Conservation (phyloP, 108 stramenopile genomes). For the Skeletonema tropicum region DNA sequence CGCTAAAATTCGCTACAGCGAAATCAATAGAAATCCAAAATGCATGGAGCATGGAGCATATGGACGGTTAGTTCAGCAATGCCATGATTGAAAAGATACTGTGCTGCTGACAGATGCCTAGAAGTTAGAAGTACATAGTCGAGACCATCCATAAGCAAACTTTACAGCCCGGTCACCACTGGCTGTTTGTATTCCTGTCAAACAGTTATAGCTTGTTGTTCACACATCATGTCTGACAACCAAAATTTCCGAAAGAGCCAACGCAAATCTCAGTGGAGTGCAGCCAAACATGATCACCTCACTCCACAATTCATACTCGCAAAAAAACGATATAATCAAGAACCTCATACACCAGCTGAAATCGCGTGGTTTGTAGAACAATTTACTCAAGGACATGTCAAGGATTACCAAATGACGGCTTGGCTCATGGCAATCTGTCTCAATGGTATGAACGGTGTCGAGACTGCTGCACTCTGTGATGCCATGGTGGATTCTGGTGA, state of each 20-base stretch:
- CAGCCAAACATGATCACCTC: not conserved
- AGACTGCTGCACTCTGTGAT: constrained; percentile 73
- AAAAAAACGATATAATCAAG: constrained; percentile 45
- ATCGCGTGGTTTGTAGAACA: constrained; percentile 52
- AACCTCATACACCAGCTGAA: constrained; percentile 63
- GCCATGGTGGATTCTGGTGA: constrained; percentile 76
- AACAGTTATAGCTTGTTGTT: too few species aligned
- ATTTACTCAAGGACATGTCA: constrained; percentile 57
- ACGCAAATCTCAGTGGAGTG: constrained; percentile 2
- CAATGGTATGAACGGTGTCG: constrained; percentile 64
- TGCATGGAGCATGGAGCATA: too few species aligned
- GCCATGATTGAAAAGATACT: too few species aligned
- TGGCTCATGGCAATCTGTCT: constrained; percentile 90
- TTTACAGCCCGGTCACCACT: too few species aligned
- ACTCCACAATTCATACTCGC: constrained; percentile 26
- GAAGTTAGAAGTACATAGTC: too few species aligned
- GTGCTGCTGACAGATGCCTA: too few species aligned
- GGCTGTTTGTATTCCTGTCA: too few species aligned
- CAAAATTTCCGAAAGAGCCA: constrained; percentile 1
- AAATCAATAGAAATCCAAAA: too few species aligned
- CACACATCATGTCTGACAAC: not conserved
- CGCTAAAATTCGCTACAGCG: too few species aligned
- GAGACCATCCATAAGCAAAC: too few species aligned
- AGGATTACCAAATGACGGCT: constrained; percentile 89
- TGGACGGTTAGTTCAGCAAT: too few species aligned